Evolutionary conservation across 1,139 yeast genomes (phyloP).

Genomic region (Wickerhamomyces sp.): DNA sequence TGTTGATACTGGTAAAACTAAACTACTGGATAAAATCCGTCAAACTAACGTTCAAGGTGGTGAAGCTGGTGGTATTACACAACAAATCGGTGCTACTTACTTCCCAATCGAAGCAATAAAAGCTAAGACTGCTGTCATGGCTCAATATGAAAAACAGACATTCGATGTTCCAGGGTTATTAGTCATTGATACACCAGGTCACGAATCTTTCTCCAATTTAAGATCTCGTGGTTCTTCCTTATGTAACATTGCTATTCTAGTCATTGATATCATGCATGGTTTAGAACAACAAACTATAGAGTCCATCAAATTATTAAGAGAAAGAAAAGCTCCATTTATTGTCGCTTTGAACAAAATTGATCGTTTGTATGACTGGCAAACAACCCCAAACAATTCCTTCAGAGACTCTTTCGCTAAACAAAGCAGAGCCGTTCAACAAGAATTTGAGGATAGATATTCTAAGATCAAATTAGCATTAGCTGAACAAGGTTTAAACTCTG

Average conservation of each 20-base stretch:
- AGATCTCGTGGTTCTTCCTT: constrained; percentile 98
- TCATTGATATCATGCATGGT: constrained; percentile 98
- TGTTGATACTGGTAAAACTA: constrained; percentile 99
- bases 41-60: constrained; percentile 99
- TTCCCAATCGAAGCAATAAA: constrained; percentile 95
- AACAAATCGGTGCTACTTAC: constrained; percentile 99
- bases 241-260: constrained; percentile 98
- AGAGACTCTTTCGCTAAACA: constrained; percentile 89
- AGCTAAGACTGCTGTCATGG: constrained; percentile 89
- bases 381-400: constrained; percentile 88
- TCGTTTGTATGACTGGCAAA: constrained; percentile 93
- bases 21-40: constrained; percentile 91
- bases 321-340: constrained; percentile 95
- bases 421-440: constrained; percentile 79
- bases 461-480: constrained; percentile 88
- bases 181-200: constrained; percentile 98
- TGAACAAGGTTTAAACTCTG: constrained; percentile 98
- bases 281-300: constrained; percentile 96
- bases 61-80: constrained; percentile 99
- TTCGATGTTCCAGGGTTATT: constrained; percentile 96
- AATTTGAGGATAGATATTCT: constrained; percentile 83
- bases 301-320: constrained; percentile 86
- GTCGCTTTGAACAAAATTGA: constrained; percentile 97
- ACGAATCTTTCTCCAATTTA: constrained; percentile 96
- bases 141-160: constrained; percentile 74